Evolutionary conservation across 805 yeast genomes (phyloP).

Genomic region (Starmera pachycereana): DNA sequence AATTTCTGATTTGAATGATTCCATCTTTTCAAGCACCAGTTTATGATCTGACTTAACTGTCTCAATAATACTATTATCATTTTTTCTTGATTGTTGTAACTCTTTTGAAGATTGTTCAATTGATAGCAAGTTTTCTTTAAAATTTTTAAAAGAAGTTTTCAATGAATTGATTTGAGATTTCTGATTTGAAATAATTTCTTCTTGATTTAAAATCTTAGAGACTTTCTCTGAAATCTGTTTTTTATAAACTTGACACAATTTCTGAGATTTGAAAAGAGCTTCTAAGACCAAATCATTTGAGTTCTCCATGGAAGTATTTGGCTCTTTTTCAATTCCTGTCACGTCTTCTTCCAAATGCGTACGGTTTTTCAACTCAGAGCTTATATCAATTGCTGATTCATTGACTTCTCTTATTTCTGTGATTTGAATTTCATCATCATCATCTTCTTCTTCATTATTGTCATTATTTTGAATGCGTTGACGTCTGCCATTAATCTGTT

Average conservation of each 20-base stretch:
- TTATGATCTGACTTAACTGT: conserved; percentile 18
- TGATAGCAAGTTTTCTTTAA: conserved; percentile 12
- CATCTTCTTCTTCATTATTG: conserved; percentile 3
- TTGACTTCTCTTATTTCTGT: conserved; percentile 26
- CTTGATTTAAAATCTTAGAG: conserved; percentile 17
- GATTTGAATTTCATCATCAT: conserved; percentile 28
- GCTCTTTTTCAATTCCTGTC: not conserved
- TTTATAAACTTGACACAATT: conserved; percentile 23
- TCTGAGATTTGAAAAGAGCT: conserved; percentile 29
- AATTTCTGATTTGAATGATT: conserved; percentile 14
- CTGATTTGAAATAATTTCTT: conserved; percentile 13
- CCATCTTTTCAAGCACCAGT: conserved; percentile 9
- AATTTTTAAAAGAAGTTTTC: conserved; percentile 12
- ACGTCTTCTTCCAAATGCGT: not conserved
- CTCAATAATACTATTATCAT: conserved; percentile 12
- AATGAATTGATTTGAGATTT: conserved; percentile 15
- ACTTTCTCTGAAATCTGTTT: conserved; percentile 21
- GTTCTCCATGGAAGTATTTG: not conserved
- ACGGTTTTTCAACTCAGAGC: not conserved
- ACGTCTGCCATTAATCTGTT: not conserved
- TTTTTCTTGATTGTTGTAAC: conserved; percentile 15
- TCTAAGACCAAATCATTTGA: conserved; percentile 24
- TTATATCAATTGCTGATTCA: not conserved
- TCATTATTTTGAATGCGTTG: not conserved
- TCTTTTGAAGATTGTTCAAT: conserved; percentile 16